Evolutionary conservation across 768 basidiomycete genomes (phyloP).

Genomic region (Amanita molliuscula): DNA sequence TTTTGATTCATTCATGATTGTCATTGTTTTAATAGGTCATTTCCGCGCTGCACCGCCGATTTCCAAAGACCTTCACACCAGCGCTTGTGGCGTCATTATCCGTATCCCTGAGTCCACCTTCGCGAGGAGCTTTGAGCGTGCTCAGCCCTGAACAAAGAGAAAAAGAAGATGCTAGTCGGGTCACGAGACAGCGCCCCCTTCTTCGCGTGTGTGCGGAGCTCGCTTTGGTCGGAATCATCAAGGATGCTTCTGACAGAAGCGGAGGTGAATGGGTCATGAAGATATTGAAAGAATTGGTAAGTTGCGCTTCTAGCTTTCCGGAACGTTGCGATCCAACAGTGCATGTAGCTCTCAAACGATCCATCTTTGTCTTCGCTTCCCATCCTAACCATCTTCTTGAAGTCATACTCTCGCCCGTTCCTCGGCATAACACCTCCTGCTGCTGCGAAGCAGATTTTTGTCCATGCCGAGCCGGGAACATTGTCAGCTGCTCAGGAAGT

Average conservation of each 20-base stretch:
- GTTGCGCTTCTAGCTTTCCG: slow-evolving; percentile 14
- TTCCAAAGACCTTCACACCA: slow-evolving; percentile 72
- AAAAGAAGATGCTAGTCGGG: slow-evolving; percentile 77
- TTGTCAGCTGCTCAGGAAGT: slow-evolving; percentile 30
- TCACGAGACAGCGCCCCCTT: slow-evolving; percentile 76
- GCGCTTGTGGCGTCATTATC: slow-evolving; percentile 52
- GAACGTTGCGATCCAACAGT: slow-evolving; percentile 5
- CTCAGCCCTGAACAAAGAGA: slow-evolving; percentile 75
- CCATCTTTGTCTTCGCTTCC: slow-evolving; percentile 82
- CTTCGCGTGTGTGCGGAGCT: slow-evolving; percentile 85
- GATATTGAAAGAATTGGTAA: slow-evolving; percentile 72
- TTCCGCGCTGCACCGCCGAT: slow-evolving; percentile 80
- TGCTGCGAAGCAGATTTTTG: slow-evolving; percentile 47
- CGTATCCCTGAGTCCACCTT: slow-evolving; percentile 46
- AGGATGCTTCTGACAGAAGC: slow-evolving; percentile 57
- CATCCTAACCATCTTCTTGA: slow-evolving; percentile 84
- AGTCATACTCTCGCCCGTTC: slow-evolving; percentile 82
- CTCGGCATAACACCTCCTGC: slow-evolving; percentile 61
- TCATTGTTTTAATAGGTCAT: slow-evolving; percentile 50
- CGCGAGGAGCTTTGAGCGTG: slow-evolving; percentile 42
- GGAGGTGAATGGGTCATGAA: slow-evolving; percentile 90
- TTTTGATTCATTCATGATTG: slow-evolving; percentile 1
- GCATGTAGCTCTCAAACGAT: slow-evolving; percentile 72
- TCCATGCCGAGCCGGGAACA: slow-evolving; percentile 43
- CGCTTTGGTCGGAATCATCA: slow-evolving; percentile 78